Conservation (phyloP, 345 rosid genomes). For the Pistacia integerrima region DNA sequence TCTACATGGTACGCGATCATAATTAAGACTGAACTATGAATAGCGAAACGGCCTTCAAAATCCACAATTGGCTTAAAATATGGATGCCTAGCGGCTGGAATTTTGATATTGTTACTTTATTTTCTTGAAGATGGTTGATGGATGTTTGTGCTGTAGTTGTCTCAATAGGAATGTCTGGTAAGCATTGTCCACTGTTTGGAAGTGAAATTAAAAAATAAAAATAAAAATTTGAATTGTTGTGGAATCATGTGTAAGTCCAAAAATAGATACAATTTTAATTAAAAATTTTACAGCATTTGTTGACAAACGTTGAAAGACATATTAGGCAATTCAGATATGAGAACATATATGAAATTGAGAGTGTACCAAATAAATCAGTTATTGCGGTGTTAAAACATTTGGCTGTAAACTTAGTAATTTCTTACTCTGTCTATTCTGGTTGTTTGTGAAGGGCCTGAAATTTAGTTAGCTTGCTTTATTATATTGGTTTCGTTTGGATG, state of each 20-base stretch:
- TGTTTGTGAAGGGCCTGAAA: background rate
- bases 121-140: background rate
- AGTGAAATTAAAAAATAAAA: background rate
- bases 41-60: background rate
- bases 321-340: background rate
- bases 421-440: background rate
- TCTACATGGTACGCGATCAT: too few relatives aligned
- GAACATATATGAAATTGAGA: background rate
- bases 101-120: background rate
- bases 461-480: background rate
- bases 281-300: background rate
- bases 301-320: background rate
- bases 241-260: background rate
- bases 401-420: background rate
- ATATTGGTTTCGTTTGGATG: slow-evolving; percentile 2
- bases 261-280: too few relatives aligned
- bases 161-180: background rate
- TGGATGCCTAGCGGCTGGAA: background rate
- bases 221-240: background rate
- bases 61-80: too few relatives aligned
- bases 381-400: background rate
- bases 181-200: background rate
- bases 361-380: background rate
- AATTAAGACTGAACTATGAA: too few relatives aligned
- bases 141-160: background rate